phyloP scores from a whole-genome alignment of 164 flowering plant species.

The Piper betle region DNA sequence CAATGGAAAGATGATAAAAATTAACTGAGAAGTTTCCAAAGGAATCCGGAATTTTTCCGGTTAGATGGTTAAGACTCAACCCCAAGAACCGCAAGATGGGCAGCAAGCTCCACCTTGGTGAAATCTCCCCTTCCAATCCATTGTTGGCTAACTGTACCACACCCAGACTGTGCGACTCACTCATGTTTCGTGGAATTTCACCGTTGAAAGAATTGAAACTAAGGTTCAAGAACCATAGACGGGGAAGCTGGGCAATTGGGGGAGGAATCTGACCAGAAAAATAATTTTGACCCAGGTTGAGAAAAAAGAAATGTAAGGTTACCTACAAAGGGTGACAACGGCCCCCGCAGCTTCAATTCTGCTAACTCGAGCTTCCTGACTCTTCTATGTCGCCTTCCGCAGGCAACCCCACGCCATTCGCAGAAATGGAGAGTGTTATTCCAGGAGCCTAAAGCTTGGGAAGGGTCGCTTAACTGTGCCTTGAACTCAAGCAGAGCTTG shows the following conservation, averaged over 20 bases:
- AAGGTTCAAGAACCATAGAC: conserved; percentile 18
- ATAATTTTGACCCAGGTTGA: conserved; percentile 25
- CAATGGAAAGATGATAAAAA: conserved; percentile 5
- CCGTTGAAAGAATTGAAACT: conserved; percentile 24
- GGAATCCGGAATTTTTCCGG: too few relatives aligned
- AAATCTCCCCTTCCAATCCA: too few relatives aligned
- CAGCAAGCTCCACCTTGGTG: too few relatives aligned
- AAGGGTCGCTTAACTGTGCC: too few relatives aligned
- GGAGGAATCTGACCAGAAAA: conserved; percentile 23
- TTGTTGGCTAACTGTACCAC: too few relatives aligned
- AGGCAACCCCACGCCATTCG: conserved; percentile 9
- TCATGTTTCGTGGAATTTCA: conserved; percentile 14
- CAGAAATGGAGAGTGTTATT: too few relatives aligned
- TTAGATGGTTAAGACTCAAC: too few relatives aligned
- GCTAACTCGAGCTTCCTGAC: conserved; percentile 18
- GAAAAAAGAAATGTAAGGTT: conserved; percentile 32
- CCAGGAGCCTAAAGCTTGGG: too few relatives aligned
- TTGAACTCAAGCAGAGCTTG: too few relatives aligned
- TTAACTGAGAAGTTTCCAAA: conserved; percentile 20
- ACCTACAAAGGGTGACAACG: conserved; percentile 24
- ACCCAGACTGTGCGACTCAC: too few relatives aligned
- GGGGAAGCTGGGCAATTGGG: conserved; percentile 18
- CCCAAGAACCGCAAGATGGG: too few relatives aligned
- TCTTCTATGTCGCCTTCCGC: conserved; percentile 12
- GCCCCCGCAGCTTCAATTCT: conserved; percentile 12